phyloP scores from a whole-genome alignment of 371 early-diverging fungal species.

The Lichtheimia ornata region DNA sequence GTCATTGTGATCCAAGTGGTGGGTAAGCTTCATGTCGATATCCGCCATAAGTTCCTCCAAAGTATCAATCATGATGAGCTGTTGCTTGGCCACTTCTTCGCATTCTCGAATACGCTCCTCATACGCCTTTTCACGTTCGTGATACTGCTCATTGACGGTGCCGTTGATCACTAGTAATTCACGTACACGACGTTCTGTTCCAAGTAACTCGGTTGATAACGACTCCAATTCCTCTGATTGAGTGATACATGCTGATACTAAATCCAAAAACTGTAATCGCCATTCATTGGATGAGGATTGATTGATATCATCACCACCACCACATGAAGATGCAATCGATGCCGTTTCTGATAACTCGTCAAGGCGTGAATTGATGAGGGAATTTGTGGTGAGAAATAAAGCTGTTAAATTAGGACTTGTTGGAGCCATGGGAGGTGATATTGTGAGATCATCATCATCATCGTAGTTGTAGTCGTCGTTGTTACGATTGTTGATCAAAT shows the following conservation, averaged over 20 bases:
- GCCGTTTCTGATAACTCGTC: slow-evolving; percentile 40
- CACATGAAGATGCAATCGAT: slow-evolving; percentile 22
- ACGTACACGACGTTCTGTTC: slow-evolving; percentile 26
- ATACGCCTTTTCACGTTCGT: slow-evolving; percentile 24
- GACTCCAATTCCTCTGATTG: slow-evolving; percentile 32
- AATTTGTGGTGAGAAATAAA: slow-evolving; percentile 39
- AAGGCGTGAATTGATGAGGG: slow-evolving; percentile 35
- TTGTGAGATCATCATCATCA: slow-evolving; percentile 1
- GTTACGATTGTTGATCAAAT: neutral
- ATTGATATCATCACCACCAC: slow-evolving; percentile 8
- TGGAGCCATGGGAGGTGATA: slow-evolving; percentile 9
- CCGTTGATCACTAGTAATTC: slow-evolving; percentile 20
- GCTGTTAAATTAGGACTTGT: slow-evolving; percentile 27
- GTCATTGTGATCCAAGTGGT: slow-evolving; percentile 9
- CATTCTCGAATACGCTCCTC: slow-evolving; percentile 28
- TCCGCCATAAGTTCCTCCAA: slow-evolving; percentile 22
- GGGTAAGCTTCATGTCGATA: slow-evolving; percentile 25
- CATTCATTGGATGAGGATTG: slow-evolving; percentile 21
- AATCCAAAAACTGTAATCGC: slow-evolving; percentile 27
- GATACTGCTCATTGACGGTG: slow-evolving; percentile 20
- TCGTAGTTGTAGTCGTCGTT: neutral
- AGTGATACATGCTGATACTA: slow-evolving; percentile 26
- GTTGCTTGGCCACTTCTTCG: slow-evolving; percentile 22
- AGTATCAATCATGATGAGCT: slow-evolving; percentile 26
- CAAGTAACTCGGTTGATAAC: slow-evolving; percentile 27